Conservation (phyloP, 805 yeast species). For the Candida golubevii region DNA sequence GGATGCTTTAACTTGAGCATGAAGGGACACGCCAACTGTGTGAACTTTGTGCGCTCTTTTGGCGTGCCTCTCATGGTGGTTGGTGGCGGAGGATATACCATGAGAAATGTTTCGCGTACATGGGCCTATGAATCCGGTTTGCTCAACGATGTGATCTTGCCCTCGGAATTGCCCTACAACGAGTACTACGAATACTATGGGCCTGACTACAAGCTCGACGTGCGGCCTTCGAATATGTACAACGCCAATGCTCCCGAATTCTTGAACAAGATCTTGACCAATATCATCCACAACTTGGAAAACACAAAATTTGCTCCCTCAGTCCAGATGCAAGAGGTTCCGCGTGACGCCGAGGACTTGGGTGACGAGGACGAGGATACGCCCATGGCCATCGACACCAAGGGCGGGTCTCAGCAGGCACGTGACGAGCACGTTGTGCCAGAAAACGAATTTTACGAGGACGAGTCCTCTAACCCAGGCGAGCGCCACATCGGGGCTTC, state of each 20-base stretch:
- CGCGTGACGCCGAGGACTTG: constrained; percentile 79
- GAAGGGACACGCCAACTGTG: constrained; percentile 95
- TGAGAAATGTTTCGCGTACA: constrained; percentile 91
- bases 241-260: constrained; percentile 94
- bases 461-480: constrained; percentile 46
- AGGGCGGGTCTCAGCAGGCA: constrained; percentile 86
- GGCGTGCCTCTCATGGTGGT: constrained; percentile 88
- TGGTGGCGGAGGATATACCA: constrained; percentile 99
- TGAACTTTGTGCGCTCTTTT: constrained; percentile 78
- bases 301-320: constrained; percentile 96
- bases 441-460: constrained; percentile 74
- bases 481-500: constrained; percentile 26
- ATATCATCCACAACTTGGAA: constrained; percentile 73
- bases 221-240: constrained; percentile 92
- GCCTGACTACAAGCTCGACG: constrained; percentile 93
- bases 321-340: constrained; percentile 87
- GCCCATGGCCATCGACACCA: constrained; percentile 72
- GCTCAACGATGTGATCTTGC: constrained; percentile 71
- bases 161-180: constrained; percentile 82
- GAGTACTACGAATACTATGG: constrained; percentile 97
- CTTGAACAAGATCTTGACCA: constrained; percentile 74
- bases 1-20: constrained; percentile 95
- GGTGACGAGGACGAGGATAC: constrained; percentile 88
- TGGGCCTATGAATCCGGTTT: constrained; percentile 95
- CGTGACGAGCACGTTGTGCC: constrained; percentile 70